Evolutionary conservation across 352 stramenopile genomes (phyloP).

Genomic region (Phytophthora multivora): DNA sequence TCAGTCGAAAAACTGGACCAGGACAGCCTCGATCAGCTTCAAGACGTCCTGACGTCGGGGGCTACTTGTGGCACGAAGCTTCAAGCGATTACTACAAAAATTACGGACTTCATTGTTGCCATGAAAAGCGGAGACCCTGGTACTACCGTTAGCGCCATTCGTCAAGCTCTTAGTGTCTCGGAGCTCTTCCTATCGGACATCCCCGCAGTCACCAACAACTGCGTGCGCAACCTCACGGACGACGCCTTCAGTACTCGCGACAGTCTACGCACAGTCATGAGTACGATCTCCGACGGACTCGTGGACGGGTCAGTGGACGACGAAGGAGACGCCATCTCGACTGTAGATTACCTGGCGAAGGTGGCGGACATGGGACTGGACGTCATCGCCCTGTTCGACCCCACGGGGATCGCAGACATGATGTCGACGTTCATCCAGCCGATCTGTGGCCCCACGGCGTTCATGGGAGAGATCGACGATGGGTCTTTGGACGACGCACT

Average conservation of each 20-base stretch:
- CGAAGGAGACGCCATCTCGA: constrained; percentile 35
- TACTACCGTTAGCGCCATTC: constrained; percentile 40
- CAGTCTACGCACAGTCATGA: constrained; percentile 47
- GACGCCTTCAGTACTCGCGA: constrained; percentile 46
- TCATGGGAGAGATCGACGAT: constrained; percentile 56
- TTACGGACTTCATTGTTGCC: constrained; percentile 37
- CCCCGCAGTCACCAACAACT: constrained; percentile 47
- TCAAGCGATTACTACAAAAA: constrained; percentile 44
- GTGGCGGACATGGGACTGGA: constrained; percentile 48
- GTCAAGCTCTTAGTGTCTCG: constrained; percentile 40
- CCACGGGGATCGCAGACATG: constrained; percentile 49
- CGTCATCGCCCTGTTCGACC: constrained; percentile 49
- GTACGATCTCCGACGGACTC: constrained; percentile 50
- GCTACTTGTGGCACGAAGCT: constrained; percentile 45
- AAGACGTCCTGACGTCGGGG: constrained; percentile 32
- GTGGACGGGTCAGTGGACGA: constrained; percentile 24
- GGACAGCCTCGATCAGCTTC: constrained; percentile 29
- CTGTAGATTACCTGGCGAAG: constrained; percentile 35
- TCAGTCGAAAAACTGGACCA: constrained; percentile 32
- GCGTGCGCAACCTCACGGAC: constrained; percentile 31
- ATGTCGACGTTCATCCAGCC: constrained; percentile 56
- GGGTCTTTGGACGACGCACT: constrained; percentile 40
- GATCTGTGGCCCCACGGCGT: constrained; percentile 53
- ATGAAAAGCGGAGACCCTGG: constrained; percentile 35
- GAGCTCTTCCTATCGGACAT: constrained; percentile 56